Evolutionary conservation across 75 land plant genomes (phyloP), one percentile per base, ranked within the genome.

Genomic region (Cupressus sempervirens): DNA sequence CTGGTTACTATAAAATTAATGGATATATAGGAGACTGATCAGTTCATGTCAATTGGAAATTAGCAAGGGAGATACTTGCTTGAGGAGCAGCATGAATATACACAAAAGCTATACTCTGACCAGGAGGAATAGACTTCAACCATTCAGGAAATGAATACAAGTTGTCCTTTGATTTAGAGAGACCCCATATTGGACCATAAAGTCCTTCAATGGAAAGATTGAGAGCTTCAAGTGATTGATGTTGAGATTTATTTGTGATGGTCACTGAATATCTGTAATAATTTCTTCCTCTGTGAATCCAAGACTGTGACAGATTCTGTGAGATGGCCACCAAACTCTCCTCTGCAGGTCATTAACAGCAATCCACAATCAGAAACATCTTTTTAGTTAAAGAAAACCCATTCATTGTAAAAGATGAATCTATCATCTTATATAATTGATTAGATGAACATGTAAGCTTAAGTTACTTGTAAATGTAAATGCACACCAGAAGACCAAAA

Each of bases 151-250:
- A 88, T 30, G 91, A 77, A 41, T 86, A 90, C 82, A 81, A 62
- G 68, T 80, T 32, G 41, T 80, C 86, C 13, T 83, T 54, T 32
- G 82, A 41, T 67, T 81, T 84, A 36, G 87, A 58, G 52, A 90
- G 85, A 53, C 91, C 91, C 87, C 87, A 90, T 18, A 88, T 6
- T 3, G 89, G 85, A 18, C 91, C 91, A 34, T 86, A 67, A 32
- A 90, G 35, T 23, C 68, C 23, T 13, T 90, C 48, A 36, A 90
- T 65, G 38, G 82, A 30, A 29, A 90, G 18, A 15, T 43, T 67
- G 36, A 86, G 14, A 34, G 70, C 15, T 36, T 23, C 30, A 16
- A 90, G 62, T 35, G 83, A 84, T 26, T 77, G 46, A 30, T 40
- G 46, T 46, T 82, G 86, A 41, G 87, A 81, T 40, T 38, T 40